These are phyloP conservation scores for Pyracantha coccinea DNA, from an alignment of 331 rosid genomes.

Conservation along the genomic window DNA sequence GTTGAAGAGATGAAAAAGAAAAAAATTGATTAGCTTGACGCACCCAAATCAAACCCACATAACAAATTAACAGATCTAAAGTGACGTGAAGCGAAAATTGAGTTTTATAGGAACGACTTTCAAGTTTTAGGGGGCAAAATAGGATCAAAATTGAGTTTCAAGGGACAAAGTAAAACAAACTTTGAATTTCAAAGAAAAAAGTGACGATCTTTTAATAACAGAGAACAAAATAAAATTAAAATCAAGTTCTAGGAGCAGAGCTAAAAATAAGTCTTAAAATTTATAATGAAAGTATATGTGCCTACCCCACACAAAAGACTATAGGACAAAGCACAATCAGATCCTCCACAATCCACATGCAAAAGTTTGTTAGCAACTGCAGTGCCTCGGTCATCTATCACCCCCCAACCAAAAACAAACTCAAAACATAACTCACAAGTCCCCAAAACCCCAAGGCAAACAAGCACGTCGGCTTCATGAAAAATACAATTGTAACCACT, in stretches of 20 bases:
- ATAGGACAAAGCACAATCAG: constrained; percentile 24
- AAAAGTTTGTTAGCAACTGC: constrained; percentile 31
- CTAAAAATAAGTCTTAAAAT: neutral
- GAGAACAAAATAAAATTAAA: rapidly evolving
- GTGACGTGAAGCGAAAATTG: too few relatives aligned
- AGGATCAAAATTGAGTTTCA: too few relatives aligned
- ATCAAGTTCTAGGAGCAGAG: rapidly evolving
- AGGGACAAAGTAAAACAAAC: rapidly evolving
- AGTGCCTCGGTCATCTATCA: constrained; percentile 20
- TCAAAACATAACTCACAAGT: neutral
- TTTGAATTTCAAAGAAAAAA: too few relatives aligned
- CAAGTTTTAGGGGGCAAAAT: too few relatives aligned
- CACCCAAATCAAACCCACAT: too few relatives aligned
- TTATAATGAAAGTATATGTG: constrained; percentile 13
- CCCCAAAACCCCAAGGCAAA: constrained; percentile 3
- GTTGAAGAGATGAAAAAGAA: too few relatives aligned
- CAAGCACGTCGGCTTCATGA: neutral
- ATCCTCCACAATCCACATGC: constrained; percentile 36
- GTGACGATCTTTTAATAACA: rapidly evolving
- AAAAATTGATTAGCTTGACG: too few relatives aligned
- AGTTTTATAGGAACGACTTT: too few relatives aligned
- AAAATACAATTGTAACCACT: neutral
- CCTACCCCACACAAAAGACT: constrained; percentile 18
- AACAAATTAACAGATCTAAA: too few relatives aligned
- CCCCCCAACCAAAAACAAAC: constrained; percentile 7